A percentile compares a stretch with the other conserved stretches of the same genome.
phyloP scores from a whole-genome alignment of 805 yeast genomes.

The Kluyveromyces starmeri region DNA sequence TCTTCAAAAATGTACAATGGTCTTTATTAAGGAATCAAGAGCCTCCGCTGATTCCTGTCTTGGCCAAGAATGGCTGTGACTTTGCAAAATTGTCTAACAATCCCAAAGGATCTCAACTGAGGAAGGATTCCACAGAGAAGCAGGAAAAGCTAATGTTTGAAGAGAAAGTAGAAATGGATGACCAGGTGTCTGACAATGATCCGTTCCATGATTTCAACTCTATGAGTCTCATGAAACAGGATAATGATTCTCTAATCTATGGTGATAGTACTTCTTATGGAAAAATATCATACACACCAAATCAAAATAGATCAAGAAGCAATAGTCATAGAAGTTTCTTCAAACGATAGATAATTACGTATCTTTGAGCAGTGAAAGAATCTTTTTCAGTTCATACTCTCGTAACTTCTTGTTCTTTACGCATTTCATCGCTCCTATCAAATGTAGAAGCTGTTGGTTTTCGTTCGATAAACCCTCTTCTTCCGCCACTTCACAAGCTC shows the following conservation, averaged over 20 bases:
- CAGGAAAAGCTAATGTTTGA: constrained; percentile 25
- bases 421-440: background rate
- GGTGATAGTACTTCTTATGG: constrained; percentile 37
- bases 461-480: background rate
- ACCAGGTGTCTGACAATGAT: constrained; percentile 40
- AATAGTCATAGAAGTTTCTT: constrained; percentile 31
- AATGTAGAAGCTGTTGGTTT: background rate
- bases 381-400: background rate
- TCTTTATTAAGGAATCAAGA: constrained; percentile 84
- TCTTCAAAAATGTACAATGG: constrained; percentile 91
- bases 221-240: constrained; percentile 74
- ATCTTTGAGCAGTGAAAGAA: background rate
- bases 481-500: constrained; percentile 33
- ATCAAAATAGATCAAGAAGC: constrained; percentile 32
- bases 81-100: constrained; percentile 32
- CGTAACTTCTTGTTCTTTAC: background rate
- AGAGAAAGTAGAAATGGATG: constrained; percentile 29
- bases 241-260: constrained; percentile 42
- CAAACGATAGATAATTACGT: constrained; percentile 13
- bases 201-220: constrained; percentile 84
- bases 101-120: constrained; percentile 16
- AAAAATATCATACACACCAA: constrained; percentile 33
- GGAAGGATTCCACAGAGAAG: constrained; percentile 11
- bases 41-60: constrained; percentile 92
- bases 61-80: constrained; percentile 46